These are phyloP conservation scores for Intubia oerlemansii DNA, from an alignment of 2,329 filamentous ascomycete genomes.

Conservation along the genomic window DNA sequence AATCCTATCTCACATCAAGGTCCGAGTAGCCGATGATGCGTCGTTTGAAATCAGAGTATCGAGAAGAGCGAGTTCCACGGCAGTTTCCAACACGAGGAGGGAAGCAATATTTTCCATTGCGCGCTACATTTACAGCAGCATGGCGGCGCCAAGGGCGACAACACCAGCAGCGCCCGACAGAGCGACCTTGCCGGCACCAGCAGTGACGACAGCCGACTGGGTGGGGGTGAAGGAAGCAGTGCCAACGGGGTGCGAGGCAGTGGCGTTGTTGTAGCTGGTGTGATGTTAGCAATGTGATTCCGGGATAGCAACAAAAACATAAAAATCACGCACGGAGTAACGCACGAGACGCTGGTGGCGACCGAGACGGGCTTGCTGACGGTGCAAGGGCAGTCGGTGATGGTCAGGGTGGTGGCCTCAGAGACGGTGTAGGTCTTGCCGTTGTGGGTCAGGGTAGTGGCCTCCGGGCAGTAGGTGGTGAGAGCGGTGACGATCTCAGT, in stretches of 20 bases:
- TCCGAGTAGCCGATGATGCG: too few relatives aligned
- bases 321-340: conserved; percentile 25
- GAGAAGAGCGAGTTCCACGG: too few relatives aligned
- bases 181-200: conserved; percentile 34
- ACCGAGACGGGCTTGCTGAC: conserved; percentile 35
- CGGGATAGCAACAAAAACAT: not conserved
- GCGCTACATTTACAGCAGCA: conserved; percentile 32
- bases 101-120: conserved; percentile 1
- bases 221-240: conserved; percentile 16
- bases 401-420: conserved; percentile 40
- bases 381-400: conserved; percentile 48
- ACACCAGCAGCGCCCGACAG: conserved; percentile 37
- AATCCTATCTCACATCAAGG: too few relatives aligned
- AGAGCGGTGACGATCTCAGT: conserved; percentile 45
- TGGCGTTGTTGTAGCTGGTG: conserved; percentile 18
- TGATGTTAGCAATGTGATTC: conserved; percentile 4
- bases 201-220: conserved; percentile 24
- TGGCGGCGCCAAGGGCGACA: conserved; percentile 36
- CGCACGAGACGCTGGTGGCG: conserved; percentile 29
- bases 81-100: conserved; percentile 5
- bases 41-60: too few relatives aligned
- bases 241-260: conserved; percentile 15
- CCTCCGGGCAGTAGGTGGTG: conserved; percentile 51
- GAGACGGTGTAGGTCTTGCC: conserved; percentile 49
- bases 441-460: conserved; percentile 42